These are phyloP conservation scores for Coniochaeta ligniaria DNA, from an alignment of 2,329 filamentous ascomycete species.

Conservation along the genomic window DNA sequence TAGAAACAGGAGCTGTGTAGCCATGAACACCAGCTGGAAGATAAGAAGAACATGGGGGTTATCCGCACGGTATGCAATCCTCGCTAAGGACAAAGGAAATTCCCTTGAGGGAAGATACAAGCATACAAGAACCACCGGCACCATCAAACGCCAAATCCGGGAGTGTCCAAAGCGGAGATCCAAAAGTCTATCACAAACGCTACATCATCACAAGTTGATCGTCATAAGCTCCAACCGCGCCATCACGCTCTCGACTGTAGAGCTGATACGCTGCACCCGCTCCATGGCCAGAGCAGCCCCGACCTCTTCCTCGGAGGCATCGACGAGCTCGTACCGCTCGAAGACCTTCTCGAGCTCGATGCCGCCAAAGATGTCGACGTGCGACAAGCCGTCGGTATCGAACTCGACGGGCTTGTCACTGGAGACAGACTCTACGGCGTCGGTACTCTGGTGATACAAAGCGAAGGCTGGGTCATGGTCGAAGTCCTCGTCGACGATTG, in stretches of 20 bases:
- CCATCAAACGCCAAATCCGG: neutral
- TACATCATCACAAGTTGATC: slow-evolving; percentile 16
- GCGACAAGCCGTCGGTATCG: slow-evolving; percentile 32
- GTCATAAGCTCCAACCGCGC: slow-evolving; percentile 29
- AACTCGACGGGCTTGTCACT: slow-evolving; percentile 23
- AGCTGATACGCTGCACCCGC: slow-evolving; percentile 42
- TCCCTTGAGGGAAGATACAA: neutral
- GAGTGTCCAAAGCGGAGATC: neutral
- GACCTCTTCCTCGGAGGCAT: slow-evolving; percentile 43
- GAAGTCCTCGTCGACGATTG: slow-evolving; percentile 44
- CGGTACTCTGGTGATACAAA: slow-evolving; percentile 44
- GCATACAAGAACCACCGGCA: neutral
- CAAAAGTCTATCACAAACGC: neutral
- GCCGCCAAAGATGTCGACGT: slow-evolving; percentile 40
- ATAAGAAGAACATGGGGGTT: neutral
- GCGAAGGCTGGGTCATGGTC: slow-evolving; percentile 57
- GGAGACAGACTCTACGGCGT: slow-evolving; percentile 10
- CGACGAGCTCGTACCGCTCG: slow-evolving; percentile 56
- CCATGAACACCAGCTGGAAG: neutral
- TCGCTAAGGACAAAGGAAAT: neutral
- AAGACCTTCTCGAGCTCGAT: slow-evolving; percentile 58
- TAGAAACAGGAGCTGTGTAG: neutral
- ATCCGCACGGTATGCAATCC: neutral
- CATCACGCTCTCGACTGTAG: slow-evolving; percentile 26
- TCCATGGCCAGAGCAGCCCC: slow-evolving; percentile 36